Evolutionary conservation across 768 basidiomycete genomes (phyloP), one percentile per base, ranked within the genome.

Genomic region (Porpolomopsis calyptriformis): DNA sequence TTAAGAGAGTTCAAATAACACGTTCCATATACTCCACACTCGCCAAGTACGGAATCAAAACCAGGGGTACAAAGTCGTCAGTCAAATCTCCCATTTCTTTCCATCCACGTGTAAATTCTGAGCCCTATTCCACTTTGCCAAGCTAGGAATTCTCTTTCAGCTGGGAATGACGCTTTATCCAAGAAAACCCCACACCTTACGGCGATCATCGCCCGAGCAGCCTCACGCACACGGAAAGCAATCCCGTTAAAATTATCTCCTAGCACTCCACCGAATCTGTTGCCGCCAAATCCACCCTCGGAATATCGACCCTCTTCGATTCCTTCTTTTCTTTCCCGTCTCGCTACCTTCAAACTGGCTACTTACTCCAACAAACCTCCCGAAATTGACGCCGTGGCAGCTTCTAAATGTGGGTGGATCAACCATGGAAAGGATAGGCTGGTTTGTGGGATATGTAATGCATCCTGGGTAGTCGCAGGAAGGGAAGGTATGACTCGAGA

Each of bases 361-460:
- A 89, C 87, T 0, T 91, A 88, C 55, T 71, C 81, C 14, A 85
- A 83, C 52, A 90, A 90, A 58, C 85, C 86, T 0, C 45, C 75
- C 0, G 67, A 69, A 8, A 80, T 89, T 23, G 77, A 90, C 47
- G 80, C 86, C 1, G 85, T 89, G 11, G 79, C 86, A 14, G 86
- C 87, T 2, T 71, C 86, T 0, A 85, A 76, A 59, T 85, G 83
- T 56, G 87, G 87, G 1, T 91, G 87, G 87, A 66, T 74, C 19
- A 90, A 90, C 50, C 79, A 87, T 43, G 84, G 85, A 35, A 87
- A 85, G 61, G 86, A 89, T 48, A 70, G 86, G 39, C 61, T 89
- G 16, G 70, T 82, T 2, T 89, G 86, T 54, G 78, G 78, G 2
- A 61, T 88, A 14, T 89, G 86, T 54, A 67, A 65, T 46, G 70